Evolutionary conservation across 2,329 filamentous ascomycete species (phyloP).

Genomic region (Gaeumannomyces tritici): DNA sequence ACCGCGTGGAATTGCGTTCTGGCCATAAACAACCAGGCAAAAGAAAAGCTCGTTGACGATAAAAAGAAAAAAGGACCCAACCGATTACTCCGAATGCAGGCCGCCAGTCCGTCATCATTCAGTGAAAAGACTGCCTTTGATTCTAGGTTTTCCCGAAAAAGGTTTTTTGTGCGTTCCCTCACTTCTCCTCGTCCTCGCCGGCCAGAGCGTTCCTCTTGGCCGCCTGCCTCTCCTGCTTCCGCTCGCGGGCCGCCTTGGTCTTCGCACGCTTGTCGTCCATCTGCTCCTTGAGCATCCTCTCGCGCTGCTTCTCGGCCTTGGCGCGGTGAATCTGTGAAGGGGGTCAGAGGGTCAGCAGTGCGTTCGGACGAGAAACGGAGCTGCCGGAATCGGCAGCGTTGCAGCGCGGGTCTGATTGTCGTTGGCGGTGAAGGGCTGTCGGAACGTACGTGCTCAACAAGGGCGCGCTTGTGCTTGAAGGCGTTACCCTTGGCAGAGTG

Average conservation of each 20-base stretch:
- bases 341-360: constrained; percentile 7
- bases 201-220: constrained; percentile 84
- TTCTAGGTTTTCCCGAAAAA: constrained; percentile 4
- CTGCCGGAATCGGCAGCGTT: neutral
- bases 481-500: constrained; percentile 99
- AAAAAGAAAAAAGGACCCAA: constrained; percentile 31
- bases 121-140: constrained; percentile 19
- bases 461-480: constrained; percentile 99
- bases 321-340: constrained; percentile 86
- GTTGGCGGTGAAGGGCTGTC: neutral
- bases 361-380: neutral
- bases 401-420: too few relatives aligned
- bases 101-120: constrained; percentile 33
- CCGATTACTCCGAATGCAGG: constrained; percentile 52
- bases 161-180: constrained; percentile 3
- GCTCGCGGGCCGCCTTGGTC: constrained; percentile 99
- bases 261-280: constrained; percentile 99
- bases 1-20: neutral
- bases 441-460: constrained; percentile 96
- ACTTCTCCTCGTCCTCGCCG: constrained; percentile 56
- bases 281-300: constrained; percentile 94
- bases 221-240: constrained; percentile 84
- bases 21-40: constrained; percentile 3
- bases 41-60: constrained; percentile 11
- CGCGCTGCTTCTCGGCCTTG: constrained; percentile 98